Evolutionary conservation across 768 basidiomycete genomes (phyloP).

Genomic region (Amanita rubescens): DNA sequence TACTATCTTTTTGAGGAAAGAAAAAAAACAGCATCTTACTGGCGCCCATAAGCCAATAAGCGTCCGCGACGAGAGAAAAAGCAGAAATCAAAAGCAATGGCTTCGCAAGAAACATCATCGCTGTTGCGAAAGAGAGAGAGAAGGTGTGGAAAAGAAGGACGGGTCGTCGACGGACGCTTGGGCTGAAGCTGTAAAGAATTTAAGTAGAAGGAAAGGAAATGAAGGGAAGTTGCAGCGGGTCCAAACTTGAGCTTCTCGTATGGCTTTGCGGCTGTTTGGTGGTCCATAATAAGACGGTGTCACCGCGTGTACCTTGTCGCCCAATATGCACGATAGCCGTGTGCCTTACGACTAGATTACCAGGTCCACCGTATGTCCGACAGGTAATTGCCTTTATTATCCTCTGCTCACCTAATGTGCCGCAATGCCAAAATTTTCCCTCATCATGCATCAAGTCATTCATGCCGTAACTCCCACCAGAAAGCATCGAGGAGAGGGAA

Average conservation of each 20-base stretch:
- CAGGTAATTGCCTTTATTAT: neutral
- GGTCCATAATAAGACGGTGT: neutral
- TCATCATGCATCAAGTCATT: neutral
- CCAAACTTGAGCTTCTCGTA: neutral
- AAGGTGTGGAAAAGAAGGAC: slow-evolving; percentile 5
- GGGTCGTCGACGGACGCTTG: neutral
- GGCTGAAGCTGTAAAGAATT: neutral
- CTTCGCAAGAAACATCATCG: slow-evolving; percentile 19
- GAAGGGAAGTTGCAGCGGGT: neutral
- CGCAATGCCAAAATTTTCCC: neutral
- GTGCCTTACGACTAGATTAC: neutral
- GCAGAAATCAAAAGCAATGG: slow-evolving; percentile 23
- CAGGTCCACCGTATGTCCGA: neutral
- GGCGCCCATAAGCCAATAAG: slow-evolving; percentile 40
- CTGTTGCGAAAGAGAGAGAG: neutral
- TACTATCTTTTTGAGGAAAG: neutral
- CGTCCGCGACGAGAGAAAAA: slow-evolving; percentile 27
- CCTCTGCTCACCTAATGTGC: neutral
- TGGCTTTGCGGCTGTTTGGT: slow-evolving; percentile 3
- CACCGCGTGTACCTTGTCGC: neutral
- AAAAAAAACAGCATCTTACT: slow-evolving; percentile 19
- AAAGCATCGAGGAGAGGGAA: too few species aligned
- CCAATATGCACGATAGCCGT: neutral
- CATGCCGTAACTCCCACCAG: neutral
- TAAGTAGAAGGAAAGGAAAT: neutral